Conservation (phyloP, 305 asterid genomes). For the Fraxinus latifolia region DNA sequence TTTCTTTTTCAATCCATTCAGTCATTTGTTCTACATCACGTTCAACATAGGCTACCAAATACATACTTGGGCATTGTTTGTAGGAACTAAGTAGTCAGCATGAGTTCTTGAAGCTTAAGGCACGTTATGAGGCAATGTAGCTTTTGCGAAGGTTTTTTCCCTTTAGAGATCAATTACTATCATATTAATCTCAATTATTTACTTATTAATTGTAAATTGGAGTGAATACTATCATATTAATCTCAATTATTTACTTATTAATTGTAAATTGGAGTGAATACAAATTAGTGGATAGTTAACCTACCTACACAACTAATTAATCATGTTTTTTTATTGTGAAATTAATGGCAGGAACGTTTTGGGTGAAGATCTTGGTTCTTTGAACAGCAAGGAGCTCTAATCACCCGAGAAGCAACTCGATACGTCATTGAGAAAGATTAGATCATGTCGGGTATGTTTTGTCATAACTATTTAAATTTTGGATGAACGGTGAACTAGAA, state of each 20-base stretch:
- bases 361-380: slow-evolving; percentile 84
- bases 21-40: no score
- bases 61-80: neutral
- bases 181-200: neutral
- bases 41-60: no score
- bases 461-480: neutral
- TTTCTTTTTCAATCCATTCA: no score
- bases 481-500: neutral
- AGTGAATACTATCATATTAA: neutral
- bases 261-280: neutral
- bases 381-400: slow-evolving; percentile 91
- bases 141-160: slow-evolving; percentile 64
- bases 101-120: slow-evolving; percentile 90
- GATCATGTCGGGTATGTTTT: slow-evolving; percentile 76
- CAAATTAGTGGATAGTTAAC: neutral
- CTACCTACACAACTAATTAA: neutral
- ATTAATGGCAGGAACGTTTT: neutral
- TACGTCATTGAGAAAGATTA: slow-evolving; percentile 82
- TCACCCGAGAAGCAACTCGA: slow-evolving; percentile 90
- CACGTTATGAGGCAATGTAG: slow-evolving; percentile 82
- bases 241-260: neutral
- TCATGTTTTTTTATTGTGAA: neutral
- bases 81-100: slow-evolving; percentile 97
- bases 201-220: no score
- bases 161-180: neutral